Evolutionary conservation across 2,329 filamentous ascomycete genomes (phyloP).

Genomic region (Scedosporium dehoogii): DNA sequence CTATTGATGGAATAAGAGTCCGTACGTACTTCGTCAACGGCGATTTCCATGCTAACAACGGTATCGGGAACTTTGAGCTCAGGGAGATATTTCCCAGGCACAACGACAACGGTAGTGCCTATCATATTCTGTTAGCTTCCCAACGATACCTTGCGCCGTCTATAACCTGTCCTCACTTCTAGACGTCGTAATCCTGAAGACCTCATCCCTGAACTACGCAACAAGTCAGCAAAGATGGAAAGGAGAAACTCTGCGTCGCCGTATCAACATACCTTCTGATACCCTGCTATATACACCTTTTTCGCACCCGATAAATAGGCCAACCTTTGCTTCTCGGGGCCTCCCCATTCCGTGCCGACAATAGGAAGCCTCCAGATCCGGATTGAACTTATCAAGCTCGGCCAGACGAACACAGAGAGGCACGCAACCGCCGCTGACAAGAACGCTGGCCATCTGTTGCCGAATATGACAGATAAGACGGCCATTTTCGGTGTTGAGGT

Average conservation of each 20-base stretch:
- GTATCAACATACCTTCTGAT: background rate
- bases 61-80: conserved; percentile 11
- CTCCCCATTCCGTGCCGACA: conserved; percentile 3
- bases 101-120: conserved; percentile 2
- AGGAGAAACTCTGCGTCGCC: too few relatives aligned
- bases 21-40: conserved; percentile 8
- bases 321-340: conserved; percentile 4
- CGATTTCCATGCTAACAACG: conserved; percentile 8
- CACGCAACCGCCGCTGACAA: background rate
- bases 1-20: background rate
- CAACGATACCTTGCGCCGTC: background rate
- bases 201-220: conserved; percentile 6
- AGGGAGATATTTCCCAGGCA: conserved; percentile 4
- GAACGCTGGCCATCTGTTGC: background rate
- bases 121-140: background rate
- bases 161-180: background rate
- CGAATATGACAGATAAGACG: background rate
- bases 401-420: background rate
- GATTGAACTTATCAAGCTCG: background rate
- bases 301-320: conserved; percentile 6
- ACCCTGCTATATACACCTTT: conserved; percentile 5
- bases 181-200: conserved; percentile 8
- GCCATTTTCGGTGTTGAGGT: background rate
- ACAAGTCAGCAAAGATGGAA: background rate
- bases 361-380: background rate